These are phyloP conservation scores for Dothiorella sarmentorum DNA, from an alignment of 2,329 filamentous ascomycete species.

Conservation along the genomic window DNA sequence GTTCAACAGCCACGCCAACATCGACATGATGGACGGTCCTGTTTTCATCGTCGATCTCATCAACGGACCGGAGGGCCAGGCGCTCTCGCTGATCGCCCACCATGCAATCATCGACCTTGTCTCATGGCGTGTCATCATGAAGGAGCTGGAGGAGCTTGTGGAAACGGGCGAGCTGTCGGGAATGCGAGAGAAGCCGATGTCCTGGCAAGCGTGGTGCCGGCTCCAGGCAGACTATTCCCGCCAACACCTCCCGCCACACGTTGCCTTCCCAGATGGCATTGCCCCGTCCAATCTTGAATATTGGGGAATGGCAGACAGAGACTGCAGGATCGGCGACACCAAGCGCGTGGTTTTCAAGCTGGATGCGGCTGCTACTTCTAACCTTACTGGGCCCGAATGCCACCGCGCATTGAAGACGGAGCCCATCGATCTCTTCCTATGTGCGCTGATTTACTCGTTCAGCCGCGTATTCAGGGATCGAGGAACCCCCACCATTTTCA, in stretches of 20 bases:
- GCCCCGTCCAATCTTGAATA: constrained; percentile 32
- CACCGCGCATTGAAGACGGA: constrained; percentile 6
- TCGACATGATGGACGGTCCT: background rate
- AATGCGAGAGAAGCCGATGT: constrained; percentile 27
- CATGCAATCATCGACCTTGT: constrained; percentile 38
- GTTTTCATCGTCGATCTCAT: constrained; percentile 6
- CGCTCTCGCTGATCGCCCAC: constrained; percentile 21
- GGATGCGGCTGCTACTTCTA: constrained; percentile 30
- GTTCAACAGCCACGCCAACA: background rate
- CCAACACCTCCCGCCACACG: constrained; percentile 27
- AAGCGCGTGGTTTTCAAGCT: constrained; percentile 31
- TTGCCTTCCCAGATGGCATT: constrained; percentile 27
- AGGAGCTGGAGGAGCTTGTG: constrained; percentile 36
- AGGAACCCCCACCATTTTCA: constrained; percentile 18
- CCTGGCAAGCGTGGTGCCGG: constrained; percentile 37
- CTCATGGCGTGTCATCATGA: constrained; percentile 39
- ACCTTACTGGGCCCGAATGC: background rate
- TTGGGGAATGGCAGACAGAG: constrained; percentile 35
- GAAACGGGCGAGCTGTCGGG: constrained; percentile 24
- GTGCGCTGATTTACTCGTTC: constrained; percentile 1
- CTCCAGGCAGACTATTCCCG: constrained; percentile 26
- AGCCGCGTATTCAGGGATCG: constrained; percentile 1
- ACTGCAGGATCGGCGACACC: constrained; percentile 34
- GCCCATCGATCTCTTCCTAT: constrained; percentile 11
- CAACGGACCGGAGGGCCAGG: background rate